phyloP scores from a whole-genome alignment of 2,329 filamentous ascomycete genomes.

The Colletotrichum aenigma region DNA sequence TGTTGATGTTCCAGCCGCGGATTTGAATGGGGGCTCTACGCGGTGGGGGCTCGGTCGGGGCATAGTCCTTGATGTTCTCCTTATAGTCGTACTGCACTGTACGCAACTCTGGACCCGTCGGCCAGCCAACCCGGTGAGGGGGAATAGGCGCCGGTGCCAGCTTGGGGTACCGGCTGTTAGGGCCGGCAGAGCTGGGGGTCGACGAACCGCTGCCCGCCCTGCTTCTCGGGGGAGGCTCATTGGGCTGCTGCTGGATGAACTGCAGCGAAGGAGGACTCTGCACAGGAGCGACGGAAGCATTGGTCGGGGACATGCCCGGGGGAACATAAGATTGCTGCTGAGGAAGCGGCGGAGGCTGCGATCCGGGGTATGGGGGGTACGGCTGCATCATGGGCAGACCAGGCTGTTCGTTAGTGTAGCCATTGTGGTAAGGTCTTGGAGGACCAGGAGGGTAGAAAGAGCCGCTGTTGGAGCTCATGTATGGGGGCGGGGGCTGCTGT shows the following conservation, averaged over 20 bases:
- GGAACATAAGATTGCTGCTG: slow-evolving; percentile 1
- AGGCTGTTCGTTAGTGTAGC: slow-evolving; percentile 14
- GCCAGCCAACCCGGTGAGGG: slow-evolving; percentile 51
- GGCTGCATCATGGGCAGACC: slow-evolving; percentile 10
- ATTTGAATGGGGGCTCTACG: slow-evolving; percentile 61
- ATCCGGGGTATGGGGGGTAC: slow-evolving; percentile 1
- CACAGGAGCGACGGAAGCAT: slow-evolving; percentile 16
- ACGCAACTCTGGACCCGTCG: slow-evolving; percentile 56
- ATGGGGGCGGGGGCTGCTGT: slow-evolving; percentile 10
- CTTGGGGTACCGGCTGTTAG: slow-evolving; percentile 49
- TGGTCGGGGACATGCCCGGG: slow-evolving; percentile 17
- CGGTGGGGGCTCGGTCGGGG: slow-evolving; percentile 58
- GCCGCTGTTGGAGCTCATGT: slow-evolving; percentile 15
- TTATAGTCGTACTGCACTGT: slow-evolving; percentile 61
- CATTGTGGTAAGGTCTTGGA: slow-evolving; percentile 16
- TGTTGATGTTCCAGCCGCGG: slow-evolving; percentile 50
- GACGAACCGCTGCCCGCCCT: slow-evolving; percentile 22
- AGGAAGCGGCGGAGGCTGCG: background rate
- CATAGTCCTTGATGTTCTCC: slow-evolving; percentile 63
- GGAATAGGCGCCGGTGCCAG: slow-evolving; percentile 63
- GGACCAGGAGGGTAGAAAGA: slow-evolving; percentile 17
- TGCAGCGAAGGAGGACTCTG: slow-evolving; percentile 18
- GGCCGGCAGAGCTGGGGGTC: slow-evolving; percentile 11
- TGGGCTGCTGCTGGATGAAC: slow-evolving; percentile 18
- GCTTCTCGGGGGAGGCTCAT: slow-evolving; percentile 4